These are phyloP conservation scores for Peltaster fructicola DNA, from an alignment of 2,329 filamentous ascomycete genomes.

Conservation along the genomic window DNA sequence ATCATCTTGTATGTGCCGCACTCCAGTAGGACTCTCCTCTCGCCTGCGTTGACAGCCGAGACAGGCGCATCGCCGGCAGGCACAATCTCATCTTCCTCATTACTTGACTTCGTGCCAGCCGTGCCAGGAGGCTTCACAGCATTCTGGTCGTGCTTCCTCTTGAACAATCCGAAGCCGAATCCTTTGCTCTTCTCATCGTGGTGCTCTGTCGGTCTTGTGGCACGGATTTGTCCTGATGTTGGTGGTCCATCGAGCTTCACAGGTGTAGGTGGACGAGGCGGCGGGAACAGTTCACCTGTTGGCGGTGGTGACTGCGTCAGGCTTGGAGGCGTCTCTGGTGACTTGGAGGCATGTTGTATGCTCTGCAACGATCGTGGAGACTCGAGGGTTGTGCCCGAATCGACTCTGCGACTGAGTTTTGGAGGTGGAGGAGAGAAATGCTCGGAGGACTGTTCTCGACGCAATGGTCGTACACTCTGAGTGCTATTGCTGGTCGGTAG, in stretches of 20 bases:
- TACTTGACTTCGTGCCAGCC: neutral
- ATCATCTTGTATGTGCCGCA: conserved; percentile 52
- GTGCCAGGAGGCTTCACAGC: conserved; percentile 3
- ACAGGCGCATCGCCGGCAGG: conserved; percentile 56
- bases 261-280: conserved; percentile 8
- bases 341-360: too few relatives aligned
- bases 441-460: conserved; percentile 1
- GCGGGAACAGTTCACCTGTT: conserved; percentile 16
- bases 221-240: conserved; percentile 15
- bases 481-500: conserved; percentile 3
- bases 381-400: neutral
- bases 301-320: conserved; percentile 4
- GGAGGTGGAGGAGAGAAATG: conserved; percentile 1
- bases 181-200: conserved; percentile 9
- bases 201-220: conserved; percentile 13
- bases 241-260: conserved; percentile 12
- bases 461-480: conserved; percentile 1
- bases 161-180: conserved; percentile 20
- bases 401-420: neutral
- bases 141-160: too few relatives aligned
- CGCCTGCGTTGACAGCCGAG: conserved; percentile 64
- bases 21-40: conserved; percentile 57
- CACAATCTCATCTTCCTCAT: conserved; percentile 20
- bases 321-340: conserved; percentile 2
- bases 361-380: neutral